A percentile compares a stretch with the other conserved stretches of the same genome.
Evolutionary conservation across 139 green algal species (phyloP).

Genomic region (Gonium pectorale): DNA sequence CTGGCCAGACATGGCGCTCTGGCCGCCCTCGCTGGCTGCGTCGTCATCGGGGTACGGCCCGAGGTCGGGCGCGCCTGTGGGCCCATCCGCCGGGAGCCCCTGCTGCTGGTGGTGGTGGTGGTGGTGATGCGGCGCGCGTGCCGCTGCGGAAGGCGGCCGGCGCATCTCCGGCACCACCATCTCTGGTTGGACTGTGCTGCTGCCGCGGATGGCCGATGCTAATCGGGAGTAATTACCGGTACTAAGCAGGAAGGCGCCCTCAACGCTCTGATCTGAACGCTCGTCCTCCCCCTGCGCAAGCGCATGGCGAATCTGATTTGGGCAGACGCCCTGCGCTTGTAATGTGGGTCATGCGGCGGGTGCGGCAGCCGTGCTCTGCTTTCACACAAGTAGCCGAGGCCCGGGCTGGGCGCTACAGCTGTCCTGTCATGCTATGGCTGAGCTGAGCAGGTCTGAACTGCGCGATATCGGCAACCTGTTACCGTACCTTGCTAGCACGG

Average conservation of each 20-base stretch:
- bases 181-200: background rate
- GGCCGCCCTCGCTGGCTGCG: background rate
- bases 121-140: background rate
- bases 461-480: background rate
- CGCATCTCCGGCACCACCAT: background rate
- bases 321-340: too few relatives aligned
- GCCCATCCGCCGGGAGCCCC: too few relatives aligned
- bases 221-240: background rate
- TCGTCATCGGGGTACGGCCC: too few relatives aligned
- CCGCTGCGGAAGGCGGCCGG: background rate
- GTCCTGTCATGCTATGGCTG: background rate
- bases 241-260: too few relatives aligned
- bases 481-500: background rate
- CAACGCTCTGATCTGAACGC: too few relatives aligned
- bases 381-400: background rate
- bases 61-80: background rate
- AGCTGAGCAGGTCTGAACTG: background rate
- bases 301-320: too few relatives aligned
- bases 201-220: background rate
- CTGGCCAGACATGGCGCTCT: background rate
- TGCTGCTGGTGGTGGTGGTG: background rate
- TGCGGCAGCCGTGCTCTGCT: background rate
- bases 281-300: too few relatives aligned
- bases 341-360: too few relatives aligned
- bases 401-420: background rate